Evolutionary conservation across 768 basidiomycete genomes (phyloP), one percentile per base, ranked within the genome.

Genomic region (Suillus lakei): DNA sequence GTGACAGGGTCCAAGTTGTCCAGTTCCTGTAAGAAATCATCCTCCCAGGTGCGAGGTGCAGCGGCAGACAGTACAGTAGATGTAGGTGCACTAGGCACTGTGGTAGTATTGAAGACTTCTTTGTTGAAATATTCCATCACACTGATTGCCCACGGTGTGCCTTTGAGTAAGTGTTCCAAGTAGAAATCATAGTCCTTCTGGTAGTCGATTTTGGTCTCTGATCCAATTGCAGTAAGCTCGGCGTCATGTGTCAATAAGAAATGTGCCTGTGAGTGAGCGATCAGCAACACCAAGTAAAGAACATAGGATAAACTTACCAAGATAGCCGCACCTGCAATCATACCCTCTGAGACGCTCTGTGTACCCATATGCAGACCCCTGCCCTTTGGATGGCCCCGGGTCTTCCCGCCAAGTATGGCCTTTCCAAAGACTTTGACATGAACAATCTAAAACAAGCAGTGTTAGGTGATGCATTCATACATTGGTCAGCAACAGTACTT

Each of bases 331-430:
- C 61, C 32, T 1, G 32, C 30, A 50, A 62, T 62, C 32, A 62
- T 38, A 30, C 44, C 61, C 26, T 50, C 43, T 8, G 60, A 26
- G 44, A 61, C 12, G n/a, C 48, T 50, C 60, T 38, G 16, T 10
- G n/a, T 13, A 4, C 32, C 44, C 60, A 46, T 61, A 3, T 9
- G 16, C 15, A 46, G 41, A 7, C 41, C 28, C 5, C 60, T 61
- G 26, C 59, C 59, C 7, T 41, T 41, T 23, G 59, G 59, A 34
- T 46, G 44, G 1, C 39, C 59, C 44, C 23, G 12, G n/a, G 48
- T 62, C 50, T 62, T 62, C 6, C 61, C 51, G 28, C 48, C 39
- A n/a, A 62, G 61, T 36, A 62, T 54, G 13, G 61, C 48, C 39
- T 62, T 62, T 36, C 61, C 61, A 48, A 32, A 50, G 12, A 62